Evolutionary conservation across 768 basidiomycete genomes (phyloP).

Genomic region (Kockovaella imperatae): DNA sequence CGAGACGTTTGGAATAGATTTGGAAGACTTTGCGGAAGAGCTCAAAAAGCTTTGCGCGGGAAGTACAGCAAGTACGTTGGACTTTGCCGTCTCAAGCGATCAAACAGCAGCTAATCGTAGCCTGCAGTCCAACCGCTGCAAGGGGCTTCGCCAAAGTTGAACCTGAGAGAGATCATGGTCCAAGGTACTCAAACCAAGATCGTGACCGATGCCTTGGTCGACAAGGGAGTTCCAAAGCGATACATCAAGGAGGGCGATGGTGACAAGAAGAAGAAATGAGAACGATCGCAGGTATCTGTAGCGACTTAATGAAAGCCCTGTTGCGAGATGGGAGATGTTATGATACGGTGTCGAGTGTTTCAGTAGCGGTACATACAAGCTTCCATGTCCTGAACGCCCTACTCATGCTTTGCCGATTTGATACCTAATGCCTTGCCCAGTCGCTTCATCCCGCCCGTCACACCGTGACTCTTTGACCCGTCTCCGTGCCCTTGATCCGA

Average conservation of each 20-base stretch:
- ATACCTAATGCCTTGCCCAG: too few species aligned
- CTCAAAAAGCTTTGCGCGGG: slow-evolving; percentile 68
- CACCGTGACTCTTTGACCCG: too few species aligned
- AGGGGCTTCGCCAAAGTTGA: slow-evolving; percentile 33
- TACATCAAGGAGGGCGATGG: slow-evolving; percentile 57
- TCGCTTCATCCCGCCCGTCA: too few species aligned
- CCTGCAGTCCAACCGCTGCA: slow-evolving; percentile 25
- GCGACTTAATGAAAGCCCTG: too few species aligned
- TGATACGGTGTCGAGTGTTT: too few species aligned
- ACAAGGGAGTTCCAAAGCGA: slow-evolving; percentile 67
- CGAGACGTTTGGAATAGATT: slow-evolving; percentile 64
- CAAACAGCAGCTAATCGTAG: neutral
- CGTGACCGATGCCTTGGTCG: slow-evolving; percentile 60
- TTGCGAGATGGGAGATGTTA: too few species aligned
- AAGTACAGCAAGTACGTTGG: slow-evolving; percentile 60
- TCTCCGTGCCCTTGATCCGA: too few species aligned
- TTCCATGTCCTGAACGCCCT: too few species aligned
- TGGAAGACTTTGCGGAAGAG: slow-evolving; percentile 69
- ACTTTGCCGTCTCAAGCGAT: neutral
- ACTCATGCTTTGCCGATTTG: too few species aligned
- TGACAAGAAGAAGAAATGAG: slow-evolving; percentile 4
- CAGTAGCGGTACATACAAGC: too few species aligned
- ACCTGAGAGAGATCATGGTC: slow-evolving; percentile 62
- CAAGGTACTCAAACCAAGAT: slow-evolving; percentile 72
- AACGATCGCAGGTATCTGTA: too few species aligned